phyloP scores from a whole-genome alignment of 73 alveolate species.

The Breviolum minutum region DNA sequence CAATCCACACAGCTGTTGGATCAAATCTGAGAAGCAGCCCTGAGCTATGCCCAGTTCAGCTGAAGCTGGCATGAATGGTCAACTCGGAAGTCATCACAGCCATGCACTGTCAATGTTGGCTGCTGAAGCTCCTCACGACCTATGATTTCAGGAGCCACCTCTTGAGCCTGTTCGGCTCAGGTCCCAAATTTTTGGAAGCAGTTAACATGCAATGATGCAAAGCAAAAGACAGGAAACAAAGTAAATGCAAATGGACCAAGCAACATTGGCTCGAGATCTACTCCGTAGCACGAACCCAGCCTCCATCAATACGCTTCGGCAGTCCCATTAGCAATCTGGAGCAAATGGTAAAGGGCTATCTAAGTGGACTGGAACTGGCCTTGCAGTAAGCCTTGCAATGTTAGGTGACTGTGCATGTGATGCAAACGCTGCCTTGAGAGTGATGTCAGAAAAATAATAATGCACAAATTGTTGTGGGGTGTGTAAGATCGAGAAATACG shows the following conservation, averaged over 20 bases:
- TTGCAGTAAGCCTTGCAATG: no score
- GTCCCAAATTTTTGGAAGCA: background rate
- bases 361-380: no score
- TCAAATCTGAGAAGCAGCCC: background rate
- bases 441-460: no score
- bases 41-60: background rate
- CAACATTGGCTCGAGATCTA: background rate
- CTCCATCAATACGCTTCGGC: no score
- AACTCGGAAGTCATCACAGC: background rate
- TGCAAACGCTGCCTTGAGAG: no score
- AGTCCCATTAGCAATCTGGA: no score
- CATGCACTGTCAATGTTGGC: background rate
- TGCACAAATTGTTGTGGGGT: no score
- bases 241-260: background rate
- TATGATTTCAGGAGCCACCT: conserved; percentile 50
- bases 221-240: background rate
- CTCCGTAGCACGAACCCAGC: no score
- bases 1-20: background rate
- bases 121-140: conserved; percentile 37
- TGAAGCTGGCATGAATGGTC: background rate
- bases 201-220: background rate
- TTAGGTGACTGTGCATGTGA: no score
- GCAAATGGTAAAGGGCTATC: no score
- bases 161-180: background rate
- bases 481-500: no score